Evolutionary conservation across 179 eudicot species (phyloP).

Genomic region (Beta lomatogona): DNA sequence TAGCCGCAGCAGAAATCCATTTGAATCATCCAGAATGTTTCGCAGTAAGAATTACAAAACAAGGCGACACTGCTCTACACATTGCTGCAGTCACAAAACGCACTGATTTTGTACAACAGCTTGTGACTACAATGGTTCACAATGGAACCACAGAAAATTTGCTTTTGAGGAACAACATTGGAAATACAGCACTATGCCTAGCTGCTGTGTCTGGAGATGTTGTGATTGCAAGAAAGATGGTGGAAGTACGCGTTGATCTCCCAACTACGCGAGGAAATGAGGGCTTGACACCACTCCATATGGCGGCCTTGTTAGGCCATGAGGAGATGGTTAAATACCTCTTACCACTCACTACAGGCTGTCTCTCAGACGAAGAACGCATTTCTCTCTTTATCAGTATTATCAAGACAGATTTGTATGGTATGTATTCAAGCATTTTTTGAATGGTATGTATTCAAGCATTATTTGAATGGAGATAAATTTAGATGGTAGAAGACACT

Average conservation of each 20-base stretch:
- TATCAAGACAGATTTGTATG: conserved; percentile 24
- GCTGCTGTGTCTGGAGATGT: conserved; percentile 46
- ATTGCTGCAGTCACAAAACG: conserved; percentile 31
- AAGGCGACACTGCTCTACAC: conserved; percentile 45
- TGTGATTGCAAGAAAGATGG: conserved; percentile 34
- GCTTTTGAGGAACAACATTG: conserved; percentile 23
- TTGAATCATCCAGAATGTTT: neutral
- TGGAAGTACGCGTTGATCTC: neutral
- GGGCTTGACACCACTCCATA: conserved; percentile 38
- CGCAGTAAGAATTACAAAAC: conserved; percentile 8
- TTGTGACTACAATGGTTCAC: conserved; percentile 12
- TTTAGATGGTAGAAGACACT: neutral
- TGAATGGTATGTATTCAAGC: too few relatives aligned
- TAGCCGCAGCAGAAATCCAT: conserved; percentile 2
- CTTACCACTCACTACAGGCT: neutral
- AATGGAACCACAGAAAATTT: neutral
- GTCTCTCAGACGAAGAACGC: neutral
- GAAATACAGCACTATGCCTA: conserved; percentile 44
- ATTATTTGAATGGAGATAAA: neutral
- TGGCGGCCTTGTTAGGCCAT: conserved; percentile 41
- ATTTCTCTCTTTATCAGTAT: conserved; percentile 11
- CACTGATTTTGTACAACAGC: conserved; percentile 9
- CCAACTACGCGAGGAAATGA: conserved; percentile 19
- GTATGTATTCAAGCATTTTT: neutral
- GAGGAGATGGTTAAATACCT: conserved; percentile 40